These are phyloP conservation scores for Chimonanthus salicifolius DNA, from an alignment of 164 flowering plant species.

Conservation along the genomic window DNA sequence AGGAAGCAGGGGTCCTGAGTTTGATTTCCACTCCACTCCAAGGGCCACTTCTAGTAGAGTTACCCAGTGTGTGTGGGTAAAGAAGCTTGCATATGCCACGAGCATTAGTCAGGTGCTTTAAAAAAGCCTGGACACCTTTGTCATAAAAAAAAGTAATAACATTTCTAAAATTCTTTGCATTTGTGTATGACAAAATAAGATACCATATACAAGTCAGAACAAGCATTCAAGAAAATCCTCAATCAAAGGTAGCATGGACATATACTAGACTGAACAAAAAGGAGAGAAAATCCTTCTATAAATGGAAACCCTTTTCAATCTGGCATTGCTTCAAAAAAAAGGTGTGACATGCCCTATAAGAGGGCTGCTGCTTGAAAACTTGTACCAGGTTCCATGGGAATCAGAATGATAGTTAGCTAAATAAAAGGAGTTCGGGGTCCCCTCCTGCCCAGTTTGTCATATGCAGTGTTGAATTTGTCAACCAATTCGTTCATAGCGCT, in stretches of 20 bases:
- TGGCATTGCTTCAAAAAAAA: background rate
- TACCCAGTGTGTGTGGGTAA: too few relatives aligned
- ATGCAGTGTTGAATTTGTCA: conserved; percentile 88
- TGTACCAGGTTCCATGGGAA: background rate
- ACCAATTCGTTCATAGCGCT: conserved; percentile 90
- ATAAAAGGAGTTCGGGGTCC: conserved; percentile 84
- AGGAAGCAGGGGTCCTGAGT: too few relatives aligned
- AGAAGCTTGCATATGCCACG: too few relatives aligned
- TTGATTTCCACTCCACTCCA: too few relatives aligned
- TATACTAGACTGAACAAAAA: too few relatives aligned
- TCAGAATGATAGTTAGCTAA: conserved; percentile 12
- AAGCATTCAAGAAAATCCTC: background rate
- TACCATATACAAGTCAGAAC: background rate
- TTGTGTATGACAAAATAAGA: background rate
- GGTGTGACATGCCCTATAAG: background rate
- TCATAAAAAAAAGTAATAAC: too few relatives aligned
- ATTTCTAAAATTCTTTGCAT: too few relatives aligned
- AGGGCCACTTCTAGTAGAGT: too few relatives aligned
- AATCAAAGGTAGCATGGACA: background rate
- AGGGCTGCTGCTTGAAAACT: background rate
- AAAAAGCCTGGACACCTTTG: too few relatives aligned
- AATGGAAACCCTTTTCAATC: too few relatives aligned
- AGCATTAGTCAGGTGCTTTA: too few relatives aligned
- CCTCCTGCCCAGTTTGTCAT: conserved; percentile 64
- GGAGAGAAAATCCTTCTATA: background rate